Conservation (phyloP, 2,329 filamentous ascomycete genomes). For the Talaromyces pinophilus region DNA sequence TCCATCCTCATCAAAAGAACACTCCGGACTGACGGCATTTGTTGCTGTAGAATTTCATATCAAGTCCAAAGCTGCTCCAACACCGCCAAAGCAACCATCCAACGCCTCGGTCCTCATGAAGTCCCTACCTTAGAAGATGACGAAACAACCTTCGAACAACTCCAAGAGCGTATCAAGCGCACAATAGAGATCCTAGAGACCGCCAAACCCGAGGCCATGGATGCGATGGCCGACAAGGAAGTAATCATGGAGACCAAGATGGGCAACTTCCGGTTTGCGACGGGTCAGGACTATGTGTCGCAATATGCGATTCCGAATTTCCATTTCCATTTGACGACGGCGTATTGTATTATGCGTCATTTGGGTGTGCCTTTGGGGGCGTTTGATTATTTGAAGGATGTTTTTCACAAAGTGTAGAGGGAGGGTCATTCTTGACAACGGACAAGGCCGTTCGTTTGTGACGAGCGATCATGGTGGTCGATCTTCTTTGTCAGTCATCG, state of each 20-base stretch:
- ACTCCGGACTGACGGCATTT: background rate
- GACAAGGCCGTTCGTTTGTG: background rate
- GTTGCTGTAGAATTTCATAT: constrained; percentile 39
- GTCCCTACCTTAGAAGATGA: constrained; percentile 41
- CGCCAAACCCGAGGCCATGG: constrained; percentile 46
- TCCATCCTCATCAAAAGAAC: background rate
- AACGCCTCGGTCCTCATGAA: constrained; percentile 42
- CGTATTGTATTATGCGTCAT: constrained; percentile 62
- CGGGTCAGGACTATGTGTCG: constrained; percentile 50
- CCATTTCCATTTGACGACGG: constrained; percentile 63
- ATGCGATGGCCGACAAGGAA: constrained; percentile 46
- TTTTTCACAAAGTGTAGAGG: constrained; percentile 16
- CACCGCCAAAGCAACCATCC: constrained; percentile 43
- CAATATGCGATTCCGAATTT: constrained; percentile 60
- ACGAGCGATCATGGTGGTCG: background rate
- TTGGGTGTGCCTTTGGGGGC: constrained; percentile 66
- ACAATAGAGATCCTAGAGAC: constrained; percentile 51
- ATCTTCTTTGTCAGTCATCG: background rate
- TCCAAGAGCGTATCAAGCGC: constrained; percentile 51
- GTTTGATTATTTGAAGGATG: constrained; percentile 52
- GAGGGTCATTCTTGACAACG: background rate
- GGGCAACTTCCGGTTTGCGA: constrained; percentile 42
- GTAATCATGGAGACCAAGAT: constrained; percentile 39
- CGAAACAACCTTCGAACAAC: constrained; percentile 53
- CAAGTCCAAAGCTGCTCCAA: constrained; percentile 49